Percentiles rank a stretch among this genome's conserved stretches.
Conservation (phyloP, 2,329 filamentous ascomycete species). For the Bretziella fagacearum region DNA sequence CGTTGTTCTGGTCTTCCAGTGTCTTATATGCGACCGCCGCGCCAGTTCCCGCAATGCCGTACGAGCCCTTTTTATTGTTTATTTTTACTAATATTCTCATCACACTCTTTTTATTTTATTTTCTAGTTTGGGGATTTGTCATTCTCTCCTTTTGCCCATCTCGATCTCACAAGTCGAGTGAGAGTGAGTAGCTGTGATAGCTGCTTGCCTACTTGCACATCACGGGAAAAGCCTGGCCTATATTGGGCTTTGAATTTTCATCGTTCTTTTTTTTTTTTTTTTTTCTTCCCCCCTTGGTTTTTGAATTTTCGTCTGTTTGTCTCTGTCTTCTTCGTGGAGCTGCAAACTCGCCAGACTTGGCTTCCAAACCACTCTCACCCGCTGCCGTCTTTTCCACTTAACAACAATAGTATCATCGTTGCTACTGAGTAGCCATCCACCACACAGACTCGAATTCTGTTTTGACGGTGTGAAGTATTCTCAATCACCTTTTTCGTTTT, state of each 20-base stretch:
- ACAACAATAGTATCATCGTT: no score
- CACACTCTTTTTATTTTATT: conserved; percentile 2
- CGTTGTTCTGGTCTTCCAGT: background rate
- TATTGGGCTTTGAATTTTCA: no score
- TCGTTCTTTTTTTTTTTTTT: background rate
- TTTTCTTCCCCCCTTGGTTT: no score
- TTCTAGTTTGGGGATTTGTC: background rate
- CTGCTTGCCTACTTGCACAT: background rate
- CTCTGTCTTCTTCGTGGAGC: no score
- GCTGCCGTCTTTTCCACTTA: no score
- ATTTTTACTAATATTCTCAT: background rate
- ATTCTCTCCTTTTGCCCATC: background rate
- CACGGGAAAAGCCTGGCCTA: background rate
- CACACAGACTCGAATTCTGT: no score
- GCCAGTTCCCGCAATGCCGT: background rate
- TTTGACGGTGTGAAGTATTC: no score
- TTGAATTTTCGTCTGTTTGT: no score
- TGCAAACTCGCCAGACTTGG: no score
- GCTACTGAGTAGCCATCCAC: no score
- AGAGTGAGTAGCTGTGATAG: background rate
- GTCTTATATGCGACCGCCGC: background rate
- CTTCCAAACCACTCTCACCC: no score
- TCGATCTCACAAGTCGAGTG: background rate
- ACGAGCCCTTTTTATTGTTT: background rate
- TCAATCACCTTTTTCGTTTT: background rate